Base-by-base conservation (phyloP, 2,329 filamentous ascomycete species). In the Alternaria hordeiaustralica region DNA sequence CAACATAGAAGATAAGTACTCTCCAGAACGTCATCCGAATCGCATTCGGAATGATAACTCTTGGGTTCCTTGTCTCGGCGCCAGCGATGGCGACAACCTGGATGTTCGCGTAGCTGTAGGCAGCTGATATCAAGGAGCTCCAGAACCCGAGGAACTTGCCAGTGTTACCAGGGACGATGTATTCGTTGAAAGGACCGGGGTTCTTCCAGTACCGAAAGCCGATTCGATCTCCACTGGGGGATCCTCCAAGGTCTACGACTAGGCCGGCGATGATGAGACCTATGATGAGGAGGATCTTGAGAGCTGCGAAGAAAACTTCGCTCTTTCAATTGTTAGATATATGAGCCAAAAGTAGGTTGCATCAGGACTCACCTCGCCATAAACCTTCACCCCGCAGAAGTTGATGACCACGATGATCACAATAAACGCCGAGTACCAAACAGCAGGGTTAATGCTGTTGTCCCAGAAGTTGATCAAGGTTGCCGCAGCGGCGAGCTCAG, bases 401-500 rank as follows among this genome's bases (percentile, higher is more conserved):
- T 68, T 66, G 20, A 68, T 62, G 1, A 49, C 9, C 10, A 68
- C 54, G 7, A 67, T 65, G 21, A 65, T 47, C 5, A 69, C 58
- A 12, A 65, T 61, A 18, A 69, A 63, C 2, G 69, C 58, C 4
- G 63, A 57, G 21, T 58, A 54, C 54, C 57, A 70, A 5, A 69
- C 26, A 6, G 61, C 63, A 28, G 51, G 43, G 6, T 69, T 69
- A 21, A 67, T 60, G 3, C 46, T 33, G 20, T 61, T 50, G 55
- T 87, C 83, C 91, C 91, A 93, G 75, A 90, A 93, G 75, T 92
- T 88, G 65, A 93, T 91, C 57, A 93, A 89, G 49, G 92, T 81
- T 7, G 89, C 90, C 1, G 90, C 88, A 0, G 89, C 89, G 0
- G 88, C 90, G 28, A 93, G 82, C 74, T 94, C 90, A 30, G 62